Evolutionary conservation across 2,329 filamentous ascomycete genomes (phyloP).

Genomic region (Aspergillus pseudonomiae): DNA sequence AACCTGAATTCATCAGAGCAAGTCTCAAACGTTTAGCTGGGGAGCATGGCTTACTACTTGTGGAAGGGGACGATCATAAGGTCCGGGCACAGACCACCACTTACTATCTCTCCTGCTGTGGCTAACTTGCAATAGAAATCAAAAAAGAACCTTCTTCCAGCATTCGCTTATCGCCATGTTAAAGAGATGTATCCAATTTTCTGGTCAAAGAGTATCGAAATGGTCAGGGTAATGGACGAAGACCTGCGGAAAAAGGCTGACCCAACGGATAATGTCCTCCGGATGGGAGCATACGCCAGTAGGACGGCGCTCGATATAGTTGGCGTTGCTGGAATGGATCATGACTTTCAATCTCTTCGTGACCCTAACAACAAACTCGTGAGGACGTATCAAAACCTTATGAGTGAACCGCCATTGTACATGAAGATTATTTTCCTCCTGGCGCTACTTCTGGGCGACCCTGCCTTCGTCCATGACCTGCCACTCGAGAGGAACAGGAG

Average conservation of each 20-base stretch:
- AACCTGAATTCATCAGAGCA: slow-evolving; percentile 56
- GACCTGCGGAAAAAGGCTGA: slow-evolving; percentile 43
- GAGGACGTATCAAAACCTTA: slow-evolving; percentile 33
- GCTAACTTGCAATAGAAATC: slow-evolving; percentile 48
- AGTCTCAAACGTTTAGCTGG: slow-evolving; percentile 44
- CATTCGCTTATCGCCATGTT: slow-evolving; percentile 83
- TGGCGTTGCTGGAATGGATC: slow-evolving; percentile 70
- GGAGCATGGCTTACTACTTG: slow-evolving; percentile 60
- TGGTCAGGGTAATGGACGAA: slow-evolving; percentile 62
- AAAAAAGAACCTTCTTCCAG: slow-evolving; percentile 76
- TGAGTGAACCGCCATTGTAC: slow-evolving; percentile 19
- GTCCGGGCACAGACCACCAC: slow-evolving; percentile 29
- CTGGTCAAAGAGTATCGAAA: slow-evolving; percentile 74
- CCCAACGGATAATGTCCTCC: slow-evolving; percentile 50
- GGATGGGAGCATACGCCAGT: slow-evolving; percentile 66
- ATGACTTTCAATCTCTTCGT: slow-evolving; percentile 68
- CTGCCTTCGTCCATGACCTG: slow-evolving; percentile 62
- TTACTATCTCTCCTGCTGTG: not conserved
- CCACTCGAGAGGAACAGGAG: slow-evolving; percentile 74
- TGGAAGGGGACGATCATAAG: slow-evolving; percentile 91
- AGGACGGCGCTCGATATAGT: slow-evolving; percentile 76
- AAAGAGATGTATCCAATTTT: slow-evolving; percentile 84
- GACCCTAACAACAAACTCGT: slow-evolving; percentile 64
- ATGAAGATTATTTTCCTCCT: slow-evolving; percentile 59
- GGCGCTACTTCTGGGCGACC: slow-evolving; percentile 61